Percentiles rank a stretch among this genome's conserved stretches.
Conservation (phyloP, 306 rosid species). For the Cicer chorassanicum region DNA sequence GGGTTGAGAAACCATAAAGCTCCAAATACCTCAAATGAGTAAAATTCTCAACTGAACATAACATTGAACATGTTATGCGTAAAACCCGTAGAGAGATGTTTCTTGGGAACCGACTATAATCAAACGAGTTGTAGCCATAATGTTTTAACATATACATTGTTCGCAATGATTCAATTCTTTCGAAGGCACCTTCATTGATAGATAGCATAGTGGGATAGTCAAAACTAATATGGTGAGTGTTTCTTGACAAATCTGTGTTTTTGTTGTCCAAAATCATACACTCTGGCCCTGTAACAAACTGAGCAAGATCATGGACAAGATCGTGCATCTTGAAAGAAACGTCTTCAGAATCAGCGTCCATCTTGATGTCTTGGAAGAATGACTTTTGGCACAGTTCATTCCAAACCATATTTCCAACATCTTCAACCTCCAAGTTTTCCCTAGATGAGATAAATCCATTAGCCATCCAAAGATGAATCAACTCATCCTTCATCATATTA, state of each 20-base stretch:
- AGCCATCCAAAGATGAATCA: slow-evolving; percentile 29
- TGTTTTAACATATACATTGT: not conserved
- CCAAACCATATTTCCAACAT: slow-evolving; percentile 31
- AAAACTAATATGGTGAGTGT: slow-evolving; percentile 18
- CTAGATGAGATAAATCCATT: slow-evolving; percentile 22
- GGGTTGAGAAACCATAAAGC: not conserved
- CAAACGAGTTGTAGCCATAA: not conserved
- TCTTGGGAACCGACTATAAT: not conserved
- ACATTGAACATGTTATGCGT: not conserved
- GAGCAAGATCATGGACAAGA: slow-evolving; percentile 22
- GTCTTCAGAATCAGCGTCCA: not conserved
- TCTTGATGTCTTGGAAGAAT: slow-evolving; percentile 19
- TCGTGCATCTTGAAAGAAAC: slow-evolving; percentile 28
- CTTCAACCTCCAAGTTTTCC: slow-evolving; percentile 11
- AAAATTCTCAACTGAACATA: not conserved
- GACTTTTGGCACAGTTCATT: slow-evolving; percentile 18
- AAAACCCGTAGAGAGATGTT: not conserved
- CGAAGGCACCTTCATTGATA: not conserved
- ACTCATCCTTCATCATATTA: not conserved
- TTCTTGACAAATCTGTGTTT: not conserved
- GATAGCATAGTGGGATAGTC: not conserved
- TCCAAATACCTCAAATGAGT: slow-evolving; percentile 36
- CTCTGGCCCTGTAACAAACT: not conserved
- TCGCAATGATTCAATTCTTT: not conserved
- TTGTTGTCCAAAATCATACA: not conserved